phyloP scores from a whole-genome alignment of 495 filamentous ascomycete genomes.

The Podospora pseudoanserina region DNA sequence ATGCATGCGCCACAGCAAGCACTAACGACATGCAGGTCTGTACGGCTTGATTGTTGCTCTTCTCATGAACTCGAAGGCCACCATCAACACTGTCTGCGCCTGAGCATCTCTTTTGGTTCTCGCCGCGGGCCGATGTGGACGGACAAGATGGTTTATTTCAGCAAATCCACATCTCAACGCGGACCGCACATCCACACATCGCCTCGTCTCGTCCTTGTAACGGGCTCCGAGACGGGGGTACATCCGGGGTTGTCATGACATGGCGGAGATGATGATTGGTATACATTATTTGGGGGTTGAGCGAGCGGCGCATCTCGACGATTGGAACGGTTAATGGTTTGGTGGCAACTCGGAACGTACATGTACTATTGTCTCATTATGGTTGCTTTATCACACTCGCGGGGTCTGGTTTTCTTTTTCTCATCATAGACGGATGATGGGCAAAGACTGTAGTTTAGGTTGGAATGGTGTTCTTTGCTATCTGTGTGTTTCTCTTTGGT shows the following conservation, averaged over 20 bases:
- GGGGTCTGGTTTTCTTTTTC: conserved; percentile 29
- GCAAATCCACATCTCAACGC: conserved; percentile 13
- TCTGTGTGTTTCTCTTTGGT: neutral
- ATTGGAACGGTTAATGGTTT: conserved; percentile 31
- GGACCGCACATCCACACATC: conserved; percentile 9
- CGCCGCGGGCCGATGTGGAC: conserved; percentile 15
- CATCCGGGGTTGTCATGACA: conserved; percentile 18
- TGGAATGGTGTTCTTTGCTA: conserved; percentile 30
- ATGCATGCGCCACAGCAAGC: neutral
- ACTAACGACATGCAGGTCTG: conserved; percentile 57
- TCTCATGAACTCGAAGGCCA: conserved; percentile 92
- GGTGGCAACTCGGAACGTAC: conserved; percentile 26
- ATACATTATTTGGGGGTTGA: conserved; percentile 24
- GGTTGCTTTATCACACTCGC: conserved; percentile 39
- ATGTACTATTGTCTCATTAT: conserved; percentile 48
- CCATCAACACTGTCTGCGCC: conserved; percentile 48
- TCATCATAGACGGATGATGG: conserved; percentile 44
- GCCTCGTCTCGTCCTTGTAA: neutral
- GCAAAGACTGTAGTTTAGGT: conserved; percentile 44
- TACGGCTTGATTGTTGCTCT: conserved; percentile 98
- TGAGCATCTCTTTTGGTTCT: neutral
- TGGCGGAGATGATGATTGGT: conserved; percentile 9
- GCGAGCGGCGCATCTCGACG: conserved; percentile 30
- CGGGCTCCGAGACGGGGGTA: conserved; percentile 2
- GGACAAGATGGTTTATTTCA: conserved; percentile 27